Evolutionary conservation across 768 basidiomycete genomes (phyloP), one percentile per base, ranked within the genome.

Genomic region (Xanthoconium purpureum): DNA sequence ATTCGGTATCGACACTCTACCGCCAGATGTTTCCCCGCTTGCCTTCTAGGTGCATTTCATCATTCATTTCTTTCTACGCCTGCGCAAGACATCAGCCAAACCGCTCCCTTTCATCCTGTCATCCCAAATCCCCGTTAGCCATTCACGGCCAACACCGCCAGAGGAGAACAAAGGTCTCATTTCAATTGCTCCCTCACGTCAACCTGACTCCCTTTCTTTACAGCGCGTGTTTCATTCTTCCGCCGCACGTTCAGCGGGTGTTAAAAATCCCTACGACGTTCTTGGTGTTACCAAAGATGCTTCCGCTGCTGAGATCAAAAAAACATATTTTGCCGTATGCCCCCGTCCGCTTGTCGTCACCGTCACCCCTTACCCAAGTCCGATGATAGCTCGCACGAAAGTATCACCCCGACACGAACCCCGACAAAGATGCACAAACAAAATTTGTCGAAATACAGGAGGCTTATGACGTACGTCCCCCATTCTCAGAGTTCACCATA

Each of bases 371-470:
- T 51, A 59, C 54, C 57, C 53, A 36, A n/a, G 32, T 52, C 43
- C 39, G n/a, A 14, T 42, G 24, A 35, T 67, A 97, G 96, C 88
- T 99, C 61, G 97, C 97, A 17, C 90, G 96, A 58, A 96, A 98
- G 78, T 97, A 89, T 67, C 97, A 99, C 72, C 97, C 97, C 0
- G 97, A 99, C 68, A 94, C 94, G 13, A 98, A 94, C 74, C 89
- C 93, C 40, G 92, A 96, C 74, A 89, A 92, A 66, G 80, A 78
- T 46, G 92, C 96, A 0, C 87, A 92, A 63, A 91, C 90, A 59
- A 92, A 91, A 70, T 99, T 99, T 71, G 80, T 95, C 17, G 96
- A 99, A 72, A 98, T 98, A 55, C 97, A 98, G 70, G 83, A 86
- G 64, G 97, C 97, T 12, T 99, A 98, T 75, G 97, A 98, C 73